Percentiles rank a stretch among this genome's conserved stretches.
Conservation (phyloP, 2,329 filamentous ascomycete genomes). For the Fonsecaea multimorphosa region DNA sequence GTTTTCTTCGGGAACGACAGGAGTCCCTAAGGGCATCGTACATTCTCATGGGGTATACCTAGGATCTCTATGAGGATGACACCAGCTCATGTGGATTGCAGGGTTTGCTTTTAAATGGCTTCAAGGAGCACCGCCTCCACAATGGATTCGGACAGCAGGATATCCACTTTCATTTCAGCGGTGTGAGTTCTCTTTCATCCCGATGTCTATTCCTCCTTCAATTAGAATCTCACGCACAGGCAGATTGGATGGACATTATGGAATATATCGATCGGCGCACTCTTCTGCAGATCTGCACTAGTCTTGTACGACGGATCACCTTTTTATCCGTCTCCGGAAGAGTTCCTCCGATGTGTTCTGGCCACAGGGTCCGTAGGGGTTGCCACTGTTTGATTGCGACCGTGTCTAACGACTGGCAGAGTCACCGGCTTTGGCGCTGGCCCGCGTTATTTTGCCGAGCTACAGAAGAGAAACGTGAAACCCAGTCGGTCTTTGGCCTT, state of each 20-base stretch:
- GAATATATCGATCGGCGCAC: constrained; percentile 58
- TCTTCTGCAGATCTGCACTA: constrained; percentile 65
- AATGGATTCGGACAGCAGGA: constrained; percentile 39
- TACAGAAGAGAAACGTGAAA: constrained; percentile 19
- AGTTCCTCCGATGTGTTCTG: constrained; percentile 43
- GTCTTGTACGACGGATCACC: constrained; percentile 54
- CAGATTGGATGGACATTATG: constrained; percentile 52
- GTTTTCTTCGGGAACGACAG: constrained; percentile 51
- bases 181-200: constrained; percentile 20
- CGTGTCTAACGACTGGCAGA: background rate
- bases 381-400: background rate
- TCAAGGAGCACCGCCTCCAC: constrained; percentile 61
- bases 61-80: background rate
- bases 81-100: background rate
- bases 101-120: constrained; percentile 45
- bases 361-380: background rate
- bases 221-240: background rate
- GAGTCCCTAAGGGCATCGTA: constrained; percentile 76
- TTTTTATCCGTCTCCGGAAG: constrained; percentile 43
- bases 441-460: constrained; percentile 24
- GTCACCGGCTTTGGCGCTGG: constrained; percentile 23
- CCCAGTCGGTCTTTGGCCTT: constrained; percentile 12
- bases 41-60: constrained; percentile 60
- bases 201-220: background rate
- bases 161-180: constrained; percentile 53